phyloP scores from a whole-genome alignment of 2,329 filamentous ascomycete genomes.

The Ophiostoma ulmi region DNA sequence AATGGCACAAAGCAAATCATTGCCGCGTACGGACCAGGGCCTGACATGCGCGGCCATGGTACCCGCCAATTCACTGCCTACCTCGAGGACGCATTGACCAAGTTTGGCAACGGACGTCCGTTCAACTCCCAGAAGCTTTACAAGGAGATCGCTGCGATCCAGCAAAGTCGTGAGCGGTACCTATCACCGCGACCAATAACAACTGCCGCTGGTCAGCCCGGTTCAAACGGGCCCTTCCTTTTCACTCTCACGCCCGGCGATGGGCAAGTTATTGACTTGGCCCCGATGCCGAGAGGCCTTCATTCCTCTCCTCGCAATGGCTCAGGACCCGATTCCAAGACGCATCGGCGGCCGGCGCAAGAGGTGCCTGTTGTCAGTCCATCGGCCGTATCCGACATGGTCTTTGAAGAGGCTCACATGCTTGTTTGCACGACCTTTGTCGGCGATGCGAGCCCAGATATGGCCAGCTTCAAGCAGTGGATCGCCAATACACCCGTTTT shows the following conservation, averaged over 20 bases:
- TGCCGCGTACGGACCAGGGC: slow-evolving; percentile 54
- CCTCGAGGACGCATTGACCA: slow-evolving; percentile 51
- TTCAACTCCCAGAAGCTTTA: slow-evolving; percentile 54
- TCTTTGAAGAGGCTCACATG: slow-evolving; percentile 59
- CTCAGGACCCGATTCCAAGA: slow-evolving; percentile 11
- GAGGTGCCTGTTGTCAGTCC: slow-evolving; percentile 45
- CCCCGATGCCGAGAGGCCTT: slow-evolving; percentile 39
- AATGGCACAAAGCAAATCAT: slow-evolving; percentile 59
- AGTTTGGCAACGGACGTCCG: slow-evolving; percentile 48
- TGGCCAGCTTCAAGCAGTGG: slow-evolving; percentile 63
- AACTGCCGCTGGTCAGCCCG: neutral
- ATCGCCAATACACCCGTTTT: slow-evolving; percentile 54
- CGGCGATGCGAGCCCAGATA: slow-evolving; percentile 59
- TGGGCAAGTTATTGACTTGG: slow-evolving; percentile 49
- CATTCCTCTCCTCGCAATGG: slow-evolving; percentile 30
- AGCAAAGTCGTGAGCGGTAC: slow-evolving; percentile 39
- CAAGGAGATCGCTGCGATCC: slow-evolving; percentile 49
- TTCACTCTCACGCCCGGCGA: slow-evolving; percentile 54
- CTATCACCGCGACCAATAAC: neutral
- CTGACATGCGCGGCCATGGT: slow-evolving; percentile 41
- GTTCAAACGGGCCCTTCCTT: slow-evolving; percentile 42
- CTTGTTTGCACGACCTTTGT: slow-evolving; percentile 63
- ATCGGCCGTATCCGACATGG: slow-evolving; percentile 49
- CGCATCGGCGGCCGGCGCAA: slow-evolving; percentile 26
- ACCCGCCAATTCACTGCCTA: slow-evolving; percentile 55